Percentiles rank a stretch among this genome's conserved stretches.
phyloP scores from a whole-genome alignment of 345 rosid species.

The Syzygium grande region DNA sequence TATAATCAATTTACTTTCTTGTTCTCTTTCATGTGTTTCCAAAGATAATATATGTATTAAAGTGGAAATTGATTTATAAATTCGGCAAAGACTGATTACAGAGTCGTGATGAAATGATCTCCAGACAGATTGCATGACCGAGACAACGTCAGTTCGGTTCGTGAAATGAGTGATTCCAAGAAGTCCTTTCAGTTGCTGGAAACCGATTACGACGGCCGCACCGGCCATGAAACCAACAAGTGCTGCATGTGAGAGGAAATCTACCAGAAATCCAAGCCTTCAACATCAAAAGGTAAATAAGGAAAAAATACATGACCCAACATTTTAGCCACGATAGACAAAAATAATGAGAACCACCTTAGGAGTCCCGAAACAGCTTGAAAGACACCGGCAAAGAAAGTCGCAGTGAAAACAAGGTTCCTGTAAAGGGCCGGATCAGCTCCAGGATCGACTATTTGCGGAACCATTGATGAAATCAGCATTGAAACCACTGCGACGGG shows the following conservation, averaged over 20 bases:
- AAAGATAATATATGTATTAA: neutral
- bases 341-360: constrained; percentile 21
- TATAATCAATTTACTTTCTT: neutral
- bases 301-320: neutral
- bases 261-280: constrained; percentile 86
- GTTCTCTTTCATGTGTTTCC: neutral
- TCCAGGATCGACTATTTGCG: constrained; percentile 51
- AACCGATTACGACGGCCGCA: constrained; percentile 88
- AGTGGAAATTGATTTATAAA: neutral
- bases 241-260: constrained; percentile 81
- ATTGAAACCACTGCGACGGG: constrained; percentile 93
- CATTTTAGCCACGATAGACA: neutral
- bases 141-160: constrained; percentile 65
- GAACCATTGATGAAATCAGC: constrained; percentile 70
- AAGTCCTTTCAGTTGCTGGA: constrained; percentile 84
- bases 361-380: constrained; percentile 76
- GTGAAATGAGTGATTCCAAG: constrained; percentile 71
- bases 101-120: constrained; percentile 46
- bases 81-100: constrained; percentile 24
- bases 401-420: constrained; percentile 59
- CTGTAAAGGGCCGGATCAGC: constrained; percentile 53
- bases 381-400: constrained; percentile 78
- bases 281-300: neutral
- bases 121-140: constrained; percentile 66
- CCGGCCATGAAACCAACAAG: constrained; percentile 95